Percentiles rank a stretch among this genome's conserved stretches.
phyloP scores from a whole-genome alignment of 768 basidiomycete genomes.

The Cystofilobasidium macerans region DNA sequence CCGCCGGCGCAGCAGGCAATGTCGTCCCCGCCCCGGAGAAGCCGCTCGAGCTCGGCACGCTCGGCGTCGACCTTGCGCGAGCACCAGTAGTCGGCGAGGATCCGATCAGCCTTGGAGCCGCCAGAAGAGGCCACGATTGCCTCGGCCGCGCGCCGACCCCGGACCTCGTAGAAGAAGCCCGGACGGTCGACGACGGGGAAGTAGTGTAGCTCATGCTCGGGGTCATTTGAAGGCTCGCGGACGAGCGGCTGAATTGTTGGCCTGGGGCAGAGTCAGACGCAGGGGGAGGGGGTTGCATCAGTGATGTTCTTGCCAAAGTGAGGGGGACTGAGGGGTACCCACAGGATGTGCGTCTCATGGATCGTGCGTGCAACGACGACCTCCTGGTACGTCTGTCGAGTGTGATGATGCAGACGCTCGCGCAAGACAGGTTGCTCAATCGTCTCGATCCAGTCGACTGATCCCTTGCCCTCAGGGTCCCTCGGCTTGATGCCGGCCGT shows the following conservation, averaged over 20 bases:
- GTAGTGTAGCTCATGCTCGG: constrained; percentile 23
- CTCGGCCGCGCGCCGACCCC: constrained; percentile 7
- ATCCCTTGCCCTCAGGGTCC: constrained; percentile 11
- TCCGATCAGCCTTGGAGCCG: background rate
- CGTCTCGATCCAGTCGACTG: constrained; percentile 13
- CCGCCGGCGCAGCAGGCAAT: too few species aligned
- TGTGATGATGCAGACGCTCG: constrained; percentile 1
- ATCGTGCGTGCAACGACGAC: constrained; percentile 6
- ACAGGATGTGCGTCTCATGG: constrained; percentile 16
- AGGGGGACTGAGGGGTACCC: background rate
- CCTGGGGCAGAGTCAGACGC: background rate
- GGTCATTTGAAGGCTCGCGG: background rate
- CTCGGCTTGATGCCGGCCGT: background rate
- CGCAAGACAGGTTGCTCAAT: constrained; percentile 7
- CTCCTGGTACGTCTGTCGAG: constrained; percentile 1
- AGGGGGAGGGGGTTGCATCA: background rate
- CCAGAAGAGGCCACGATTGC: constrained; percentile 14
- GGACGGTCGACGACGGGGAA: constrained; percentile 8
- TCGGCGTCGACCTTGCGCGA: background rate
- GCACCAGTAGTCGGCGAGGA: constrained; percentile 8
- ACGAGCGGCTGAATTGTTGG: constrained; percentile 17
- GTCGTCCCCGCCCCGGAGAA: background rate
- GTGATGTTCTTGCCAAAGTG: background rate
- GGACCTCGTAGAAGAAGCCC: constrained; percentile 14
- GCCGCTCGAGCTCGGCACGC: constrained; percentile 5